phyloP scores from a whole-genome alignment of 2,329 filamentous ascomycete species.

The Penicillium sp. region DNA sequence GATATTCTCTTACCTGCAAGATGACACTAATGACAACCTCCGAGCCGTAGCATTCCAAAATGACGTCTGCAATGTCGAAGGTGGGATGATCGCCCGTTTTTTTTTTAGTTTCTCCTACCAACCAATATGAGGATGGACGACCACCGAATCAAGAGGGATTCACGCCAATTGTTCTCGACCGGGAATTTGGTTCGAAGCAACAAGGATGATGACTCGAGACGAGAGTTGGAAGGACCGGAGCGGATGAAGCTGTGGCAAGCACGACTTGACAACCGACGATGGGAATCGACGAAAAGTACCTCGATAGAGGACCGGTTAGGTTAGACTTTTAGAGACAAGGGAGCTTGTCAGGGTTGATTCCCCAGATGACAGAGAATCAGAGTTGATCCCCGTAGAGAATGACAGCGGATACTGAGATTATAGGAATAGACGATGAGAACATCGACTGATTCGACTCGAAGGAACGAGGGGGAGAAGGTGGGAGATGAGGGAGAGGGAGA shows the following conservation, averaged over 20 bases:
- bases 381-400: conserved; percentile 31
- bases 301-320: conserved; percentile 8
- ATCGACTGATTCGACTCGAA: conserved; percentile 40
- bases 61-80: conserved; percentile 27
- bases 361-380: conserved; percentile 9
- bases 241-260: conserved; percentile 12
- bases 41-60: conserved; percentile 28
- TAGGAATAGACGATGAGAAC: conserved; percentile 31
- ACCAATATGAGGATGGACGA: conserved; percentile 7
- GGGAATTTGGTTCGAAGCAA: conserved; percentile 14
- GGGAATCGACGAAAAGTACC: conserved; percentile 10
- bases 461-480: conserved; percentile 47
- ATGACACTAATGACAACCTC: conserved; percentile 23
- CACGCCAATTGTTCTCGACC: conserved; percentile 16
- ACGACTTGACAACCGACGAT: conserved; percentile 13
- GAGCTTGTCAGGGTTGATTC: conserved; percentile 17
- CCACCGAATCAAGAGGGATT: conserved; percentile 9
- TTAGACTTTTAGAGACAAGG: conserved; percentile 12
- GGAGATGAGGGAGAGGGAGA: conserved; percentile 24
- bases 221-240: conserved; percentile 26
- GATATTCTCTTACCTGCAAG: conserved; percentile 25
- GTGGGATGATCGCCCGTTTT: conserved; percentile 22
- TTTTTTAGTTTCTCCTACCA: conserved; percentile 6
- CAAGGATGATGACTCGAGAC: conserved; percentile 19
- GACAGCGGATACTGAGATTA: conserved; percentile 23